Evolutionary conservation across 2,329 filamentous ascomycete genomes (phyloP).

Genomic region (Hymenotorrendiella dingleyae): DNA sequence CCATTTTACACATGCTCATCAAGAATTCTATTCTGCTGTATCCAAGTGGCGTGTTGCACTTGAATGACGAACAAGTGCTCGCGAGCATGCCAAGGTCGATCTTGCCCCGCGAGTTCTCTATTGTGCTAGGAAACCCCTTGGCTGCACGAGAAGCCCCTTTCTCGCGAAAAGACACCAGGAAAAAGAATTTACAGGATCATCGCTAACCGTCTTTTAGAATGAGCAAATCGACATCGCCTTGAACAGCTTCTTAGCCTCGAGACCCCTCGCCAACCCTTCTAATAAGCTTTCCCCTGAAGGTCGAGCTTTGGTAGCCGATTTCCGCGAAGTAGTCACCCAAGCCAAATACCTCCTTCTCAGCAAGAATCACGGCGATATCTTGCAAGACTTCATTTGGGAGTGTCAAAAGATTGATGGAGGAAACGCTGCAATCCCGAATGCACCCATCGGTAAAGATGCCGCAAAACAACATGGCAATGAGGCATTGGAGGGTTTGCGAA

Average conservation of each 20-base stretch:
- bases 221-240: conserved; percentile 83
- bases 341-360: conserved; percentile 79
- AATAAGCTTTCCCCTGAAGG: conserved; percentile 78
- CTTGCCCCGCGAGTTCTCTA: no score
- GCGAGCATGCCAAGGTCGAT: no score
- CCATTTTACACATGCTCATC: no score
- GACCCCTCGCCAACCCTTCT: conserved; percentile 63
- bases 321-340: conserved; percentile 73
- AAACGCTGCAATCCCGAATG: conserved; percentile 54
- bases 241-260: conserved; percentile 77
- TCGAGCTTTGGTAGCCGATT: conserved; percentile 67
- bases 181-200: no score
- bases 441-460: conserved; percentile 67
- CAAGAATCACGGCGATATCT: conserved; percentile 90
- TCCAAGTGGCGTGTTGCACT: no score
- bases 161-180: no score
- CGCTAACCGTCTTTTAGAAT: conserved; percentile 36
- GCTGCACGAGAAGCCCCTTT: no score
- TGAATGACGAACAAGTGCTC: no score
- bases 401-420: conserved; percentile 68
- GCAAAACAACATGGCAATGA: conserved; percentile 79
- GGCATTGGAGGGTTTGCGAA: conserved; percentile 78
- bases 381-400: conserved; percentile 97
- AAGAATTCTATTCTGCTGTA: no score
- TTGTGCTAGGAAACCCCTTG: no score